Percentiles rank a stretch among this genome's conserved stretches.
Conservation (phyloP, 345 rosid genomes). For the Raphanus raphanistrum region DNA sequence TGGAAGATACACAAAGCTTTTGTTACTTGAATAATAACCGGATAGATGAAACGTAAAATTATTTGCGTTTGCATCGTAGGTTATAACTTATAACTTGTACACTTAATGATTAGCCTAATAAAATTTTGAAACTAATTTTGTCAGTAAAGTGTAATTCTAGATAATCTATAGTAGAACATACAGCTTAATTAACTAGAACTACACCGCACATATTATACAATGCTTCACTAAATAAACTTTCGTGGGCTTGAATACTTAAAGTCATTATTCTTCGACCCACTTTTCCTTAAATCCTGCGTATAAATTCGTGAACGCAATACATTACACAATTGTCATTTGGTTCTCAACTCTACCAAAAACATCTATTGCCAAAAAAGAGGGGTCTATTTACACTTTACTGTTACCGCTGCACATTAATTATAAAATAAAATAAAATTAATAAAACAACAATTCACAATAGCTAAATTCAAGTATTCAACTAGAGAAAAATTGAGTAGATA, state of each 20-base stretch:
- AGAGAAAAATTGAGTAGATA: background rate
- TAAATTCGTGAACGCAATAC: conserved; percentile 27
- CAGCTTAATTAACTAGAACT: background rate
- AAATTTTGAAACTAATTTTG: background rate
- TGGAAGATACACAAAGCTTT: background rate
- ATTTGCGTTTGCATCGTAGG: background rate
- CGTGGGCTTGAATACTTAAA: background rate
- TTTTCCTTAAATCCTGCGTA: conserved; percentile 36
- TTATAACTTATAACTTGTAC: too few species aligned
- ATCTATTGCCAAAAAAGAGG: conserved; percentile 27
- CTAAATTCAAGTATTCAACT: background rate
- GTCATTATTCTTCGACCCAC: background rate
- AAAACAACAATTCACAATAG: background rate
- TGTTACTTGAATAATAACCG: background rate
- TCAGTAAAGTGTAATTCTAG: too few species aligned
- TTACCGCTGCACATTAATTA: conserved; percentile 29
- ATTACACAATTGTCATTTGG: conserved; percentile 36
- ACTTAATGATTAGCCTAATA: background rate
- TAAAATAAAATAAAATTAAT: conserved; percentile 7
- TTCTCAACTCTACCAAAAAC: conserved; percentile 33
- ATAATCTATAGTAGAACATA: background rate
- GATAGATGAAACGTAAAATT: background rate
- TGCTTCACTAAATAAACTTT: background rate
- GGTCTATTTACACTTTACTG: conserved; percentile 33
- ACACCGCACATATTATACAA: background rate